Base-by-base conservation (phyloP, 108 stramenopile species). In the Cyclotella cryptica region DNA sequence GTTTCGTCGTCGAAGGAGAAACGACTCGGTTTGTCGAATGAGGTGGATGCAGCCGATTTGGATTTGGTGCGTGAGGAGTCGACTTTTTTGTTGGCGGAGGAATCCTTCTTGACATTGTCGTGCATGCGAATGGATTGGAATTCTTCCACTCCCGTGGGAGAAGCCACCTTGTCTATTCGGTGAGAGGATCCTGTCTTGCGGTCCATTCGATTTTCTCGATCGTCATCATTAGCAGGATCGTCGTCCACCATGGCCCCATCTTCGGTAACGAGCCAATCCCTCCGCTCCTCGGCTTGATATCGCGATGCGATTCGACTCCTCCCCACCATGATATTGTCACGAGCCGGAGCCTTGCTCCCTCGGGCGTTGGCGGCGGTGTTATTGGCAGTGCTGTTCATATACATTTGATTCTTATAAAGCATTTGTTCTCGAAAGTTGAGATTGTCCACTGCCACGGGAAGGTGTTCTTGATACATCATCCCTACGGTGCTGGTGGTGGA, bases 331-430 rank as follows among this genome's bases (percentile, higher is more conserved):
- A 3, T 26, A 27, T 68, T 29, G 29, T 51, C 52, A 6, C 27
- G 26, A 46, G 41, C 45, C 21, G 0, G 17, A 24, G 13, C 7
- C 28, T 68, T 51, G 13, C 29, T 11, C 27, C 52, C 27, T 1
- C 30, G 26, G 24, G 7, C 28, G n/a, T n/a, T n/a, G n/a, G n/a
- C 39, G 6, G 61, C 30, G 19, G 47, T n/a, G n/a, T n/a, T n/a
- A n/a, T n/a, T n/a, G 30, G 57, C 26, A 26, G 28, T 1, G 22
- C 24, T 66, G 29, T 72, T 24, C 15, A 62, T 4, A 24, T 60
- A 62, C 72, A 75, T 66, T 57, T 75, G 74, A 66, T 55, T 75
- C 74, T 66, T 75, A 35, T 75, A 66, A 35, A 66, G 54, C 63
- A 75, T 65, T 65, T 75, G 64, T 43, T 75, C 74, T 18, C 74